phyloP scores from a whole-genome alignment of 2,329 filamentous ascomycete genomes.

The Rhexocercosporidium sp. region DNA sequence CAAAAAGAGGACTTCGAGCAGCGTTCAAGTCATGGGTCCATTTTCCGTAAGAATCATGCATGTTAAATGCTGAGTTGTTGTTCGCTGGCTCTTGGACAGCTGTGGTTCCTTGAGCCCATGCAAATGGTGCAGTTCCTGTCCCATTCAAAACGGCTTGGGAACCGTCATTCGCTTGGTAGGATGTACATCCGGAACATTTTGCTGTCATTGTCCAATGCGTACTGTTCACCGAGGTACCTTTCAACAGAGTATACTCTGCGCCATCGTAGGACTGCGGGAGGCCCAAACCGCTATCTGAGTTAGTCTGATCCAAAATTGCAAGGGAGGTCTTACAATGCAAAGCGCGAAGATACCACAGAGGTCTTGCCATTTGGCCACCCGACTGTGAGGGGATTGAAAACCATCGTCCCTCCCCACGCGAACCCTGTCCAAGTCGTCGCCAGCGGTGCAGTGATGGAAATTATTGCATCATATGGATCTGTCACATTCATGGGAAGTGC shows the following conservation, averaged over 20 bases:
- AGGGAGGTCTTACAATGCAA: slow-evolving; percentile 23
- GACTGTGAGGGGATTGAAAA: slow-evolving; percentile 24
- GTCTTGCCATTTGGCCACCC: slow-evolving; percentile 24
- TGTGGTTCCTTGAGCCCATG: slow-evolving; percentile 28
- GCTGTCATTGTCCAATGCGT: slow-evolving; percentile 33
- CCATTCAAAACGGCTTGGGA: slow-evolving; percentile 22
- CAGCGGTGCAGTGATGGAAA: slow-evolving; percentile 25
- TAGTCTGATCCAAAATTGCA: slow-evolving; percentile 4
- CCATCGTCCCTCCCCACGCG: slow-evolving; percentile 25
- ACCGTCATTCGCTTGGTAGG: slow-evolving; percentile 27
- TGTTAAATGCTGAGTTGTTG: slow-evolving; percentile 28
- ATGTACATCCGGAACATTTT: slow-evolving; percentile 29
- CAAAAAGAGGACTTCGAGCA: slow-evolving; percentile 29
- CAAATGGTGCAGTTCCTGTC: slow-evolving; percentile 27
- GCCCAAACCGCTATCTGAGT: slow-evolving; percentile 24
- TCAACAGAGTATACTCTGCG: slow-evolving; percentile 24
- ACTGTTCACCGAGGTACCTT: slow-evolving; percentile 27
- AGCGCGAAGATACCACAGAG: slow-evolving; percentile 21
- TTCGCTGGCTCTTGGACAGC: slow-evolving; percentile 26
- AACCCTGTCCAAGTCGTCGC: slow-evolving; percentile 24
- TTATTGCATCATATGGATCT: slow-evolving; percentile 26
- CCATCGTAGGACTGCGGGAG: slow-evolving; percentile 27
- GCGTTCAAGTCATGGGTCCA: slow-evolving; percentile 33
- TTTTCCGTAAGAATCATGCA: slow-evolving; percentile 26
- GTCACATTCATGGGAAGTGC: slow-evolving; percentile 22